Conservation (phyloP, 352 stramenopile species). For the Phytophthora pisi region DNA sequence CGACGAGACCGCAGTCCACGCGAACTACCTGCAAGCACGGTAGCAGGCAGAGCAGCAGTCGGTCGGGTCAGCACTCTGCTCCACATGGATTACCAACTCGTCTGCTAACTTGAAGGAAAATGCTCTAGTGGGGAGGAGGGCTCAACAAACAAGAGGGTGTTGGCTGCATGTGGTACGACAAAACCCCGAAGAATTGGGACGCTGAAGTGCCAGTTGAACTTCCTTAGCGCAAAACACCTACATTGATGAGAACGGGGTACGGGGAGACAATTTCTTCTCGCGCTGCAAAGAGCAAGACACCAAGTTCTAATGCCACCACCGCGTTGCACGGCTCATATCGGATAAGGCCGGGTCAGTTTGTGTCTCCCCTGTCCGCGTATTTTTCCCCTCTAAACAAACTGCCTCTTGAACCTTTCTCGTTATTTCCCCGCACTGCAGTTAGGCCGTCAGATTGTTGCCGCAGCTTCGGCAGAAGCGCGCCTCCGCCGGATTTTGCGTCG, state of each 20-base stretch:
- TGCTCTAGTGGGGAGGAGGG: slow-evolving; percentile 13
- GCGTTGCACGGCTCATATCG: slow-evolving; percentile 28
- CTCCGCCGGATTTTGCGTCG: slow-evolving; percentile 74
- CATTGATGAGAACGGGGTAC: slow-evolving; percentile 22
- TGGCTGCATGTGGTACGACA: slow-evolving; percentile 3
- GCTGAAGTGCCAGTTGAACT: slow-evolving; percentile 39
- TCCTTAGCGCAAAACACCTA: slow-evolving; percentile 35
- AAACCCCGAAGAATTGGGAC: slow-evolving; percentile 8
- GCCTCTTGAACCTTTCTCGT: slow-evolving; percentile 26
- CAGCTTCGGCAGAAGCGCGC: slow-evolving; percentile 84
- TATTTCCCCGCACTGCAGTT: slow-evolving; percentile 25
- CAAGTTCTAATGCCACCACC: slow-evolving; percentile 21
- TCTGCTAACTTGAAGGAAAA: slow-evolving; percentile 8
- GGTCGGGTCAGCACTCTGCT: slow-evolving; percentile 7
- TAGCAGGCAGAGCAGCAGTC: not conserved
- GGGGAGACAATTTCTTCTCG: slow-evolving; percentile 25
- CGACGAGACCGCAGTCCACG: slow-evolving; percentile 33
- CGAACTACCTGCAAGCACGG: not conserved
- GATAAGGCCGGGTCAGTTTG: slow-evolving; percentile 22
- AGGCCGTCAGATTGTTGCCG: slow-evolving; percentile 74
- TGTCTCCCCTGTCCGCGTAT: slow-evolving; percentile 22
- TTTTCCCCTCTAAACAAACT: slow-evolving; percentile 39
- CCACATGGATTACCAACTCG: slow-evolving; percentile 15
- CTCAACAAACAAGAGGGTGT: not conserved
- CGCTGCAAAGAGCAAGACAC: slow-evolving; percentile 17